Evolutionary conservation across 2,329 filamentous ascomycete genomes (phyloP), one percentile per base, ranked within the genome.

Genomic region (Exophiala spinifera): DNA sequence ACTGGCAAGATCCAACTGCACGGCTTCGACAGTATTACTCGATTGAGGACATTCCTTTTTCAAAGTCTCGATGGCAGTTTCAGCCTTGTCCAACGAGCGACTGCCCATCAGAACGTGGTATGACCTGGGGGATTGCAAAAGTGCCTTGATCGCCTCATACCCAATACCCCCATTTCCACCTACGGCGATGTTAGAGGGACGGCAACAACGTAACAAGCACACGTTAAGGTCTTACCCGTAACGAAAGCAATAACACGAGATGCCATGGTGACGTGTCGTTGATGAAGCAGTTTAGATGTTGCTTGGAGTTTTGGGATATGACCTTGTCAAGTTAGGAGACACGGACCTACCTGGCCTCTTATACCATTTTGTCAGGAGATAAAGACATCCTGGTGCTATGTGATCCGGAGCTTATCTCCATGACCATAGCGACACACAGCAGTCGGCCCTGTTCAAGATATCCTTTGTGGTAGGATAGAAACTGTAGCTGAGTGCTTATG

Each of bases 1-100:
- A 47, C 63, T 65, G 11, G 65, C 53, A 14, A 72, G 66, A 49
- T 72, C 69, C 21, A 72, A 31, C 28, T 65, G 58, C 3, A 72
- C 31, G 11, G 59, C 58, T 15, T 71, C 60, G 21, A 72, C 61
- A 17, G 52, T 63, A 1, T 54, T 57, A 21, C 19, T 40, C 10
- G 48, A 45, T 11, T 28, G 33, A 19, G 36, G 23, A 5, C 71
- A 63, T 46, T 51, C 51, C 4, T 53, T 33, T 21, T 56, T 45
- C n/a, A 60, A 42, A 15, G 52, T 51, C 20, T 50, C 34, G 20
- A 55, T 51, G 8, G 59, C 59, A 17, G 23, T 45, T 34, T 56
- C 21, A 4, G 43, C 57, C 14, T 61, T 61, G 15, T 53, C 47
- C 14, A 49, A 17, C n/a, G 55, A 53, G 4, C 59, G 54, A 43